Evolutionary conservation across 176 grass and related monocot species (phyloP).

Genomic region (Avena atlantica): DNA sequence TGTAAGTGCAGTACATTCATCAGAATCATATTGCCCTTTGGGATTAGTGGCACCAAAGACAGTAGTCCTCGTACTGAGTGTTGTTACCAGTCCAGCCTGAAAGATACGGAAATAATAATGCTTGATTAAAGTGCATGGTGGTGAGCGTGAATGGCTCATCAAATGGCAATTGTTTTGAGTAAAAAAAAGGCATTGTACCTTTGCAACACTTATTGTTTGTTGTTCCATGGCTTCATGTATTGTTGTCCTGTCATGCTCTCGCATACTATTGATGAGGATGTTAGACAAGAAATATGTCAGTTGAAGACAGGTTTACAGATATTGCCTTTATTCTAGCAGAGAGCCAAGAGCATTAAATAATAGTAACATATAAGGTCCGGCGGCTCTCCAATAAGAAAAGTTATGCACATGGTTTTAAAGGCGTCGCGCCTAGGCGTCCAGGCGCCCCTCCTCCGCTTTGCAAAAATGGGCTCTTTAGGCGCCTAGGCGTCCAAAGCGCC

Average conservation of each 20-base stretch:
- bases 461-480: too few species aligned
- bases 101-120: constrained; percentile 37
- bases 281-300: constrained; percentile 13
- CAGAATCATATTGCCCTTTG: constrained; percentile 87
- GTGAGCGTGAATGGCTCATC: not conserved
- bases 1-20: constrained; percentile 73
- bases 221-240: constrained; percentile 99
- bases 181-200: constrained; percentile 58
- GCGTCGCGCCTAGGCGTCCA: too few species aligned
- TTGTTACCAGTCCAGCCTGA: constrained; percentile 95
- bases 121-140: constrained; percentile 24
- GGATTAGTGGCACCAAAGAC: constrained; percentile 96
- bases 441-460: too few species aligned
- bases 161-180: not conserved
- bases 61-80: constrained; percentile 84
- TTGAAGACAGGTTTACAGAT: not conserved
- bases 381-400: not conserved
- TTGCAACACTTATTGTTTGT: constrained; percentile 96
- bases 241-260: constrained; percentile 93
- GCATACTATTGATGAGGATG: constrained; percentile 73
- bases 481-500: too few species aligned
- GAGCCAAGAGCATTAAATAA: not conserved
- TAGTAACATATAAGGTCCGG: not conserved
- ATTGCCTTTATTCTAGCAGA: not conserved
- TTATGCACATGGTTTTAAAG: too few species aligned